Percentiles rank a stretch among this genome's conserved stretches.
Conservation (phyloP, 768 basidiomycete species). For the Tulasnella sp. region DNA sequence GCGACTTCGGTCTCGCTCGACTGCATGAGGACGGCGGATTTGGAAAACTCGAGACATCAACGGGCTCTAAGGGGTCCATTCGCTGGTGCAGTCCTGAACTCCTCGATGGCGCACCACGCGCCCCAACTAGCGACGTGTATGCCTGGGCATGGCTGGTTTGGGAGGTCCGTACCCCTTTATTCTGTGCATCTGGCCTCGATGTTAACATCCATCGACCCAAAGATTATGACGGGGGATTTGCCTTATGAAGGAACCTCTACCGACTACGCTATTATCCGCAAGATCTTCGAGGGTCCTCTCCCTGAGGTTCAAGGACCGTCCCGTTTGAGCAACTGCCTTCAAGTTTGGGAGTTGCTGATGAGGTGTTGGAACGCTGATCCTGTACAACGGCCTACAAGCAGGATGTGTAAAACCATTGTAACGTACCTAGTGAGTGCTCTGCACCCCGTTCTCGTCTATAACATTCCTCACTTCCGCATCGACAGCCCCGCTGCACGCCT, state of each 20-base stretch:
- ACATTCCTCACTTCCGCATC: neutral
- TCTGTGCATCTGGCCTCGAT: neutral
- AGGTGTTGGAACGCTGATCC: neutral
- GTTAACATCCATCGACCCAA: neutral
- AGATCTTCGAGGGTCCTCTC: neutral
- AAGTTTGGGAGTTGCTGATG: neutral
- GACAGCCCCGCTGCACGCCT: neutral
- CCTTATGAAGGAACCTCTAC: neutral
- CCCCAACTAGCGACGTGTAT: neutral
- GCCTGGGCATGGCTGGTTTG: neutral
- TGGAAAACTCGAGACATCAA: neutral
- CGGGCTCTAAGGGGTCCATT: neutral
- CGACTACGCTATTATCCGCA: neutral
- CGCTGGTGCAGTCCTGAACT: neutral
- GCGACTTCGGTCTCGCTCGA: constrained; percentile 4
- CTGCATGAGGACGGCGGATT: neutral
- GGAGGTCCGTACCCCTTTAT: neutral
- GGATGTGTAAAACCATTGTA: neutral
- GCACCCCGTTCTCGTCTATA: neutral
- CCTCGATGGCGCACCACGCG: neutral
- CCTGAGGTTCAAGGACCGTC: neutral
- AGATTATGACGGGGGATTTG: neutral
- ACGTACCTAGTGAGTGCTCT: neutral
- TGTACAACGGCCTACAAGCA: neutral
- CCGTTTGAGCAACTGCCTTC: neutral